Evolutionary conservation across 1,284 basidiomycete genomes (phyloP).

Genomic region (Mycosarcoma mackinlayi): DNA sequence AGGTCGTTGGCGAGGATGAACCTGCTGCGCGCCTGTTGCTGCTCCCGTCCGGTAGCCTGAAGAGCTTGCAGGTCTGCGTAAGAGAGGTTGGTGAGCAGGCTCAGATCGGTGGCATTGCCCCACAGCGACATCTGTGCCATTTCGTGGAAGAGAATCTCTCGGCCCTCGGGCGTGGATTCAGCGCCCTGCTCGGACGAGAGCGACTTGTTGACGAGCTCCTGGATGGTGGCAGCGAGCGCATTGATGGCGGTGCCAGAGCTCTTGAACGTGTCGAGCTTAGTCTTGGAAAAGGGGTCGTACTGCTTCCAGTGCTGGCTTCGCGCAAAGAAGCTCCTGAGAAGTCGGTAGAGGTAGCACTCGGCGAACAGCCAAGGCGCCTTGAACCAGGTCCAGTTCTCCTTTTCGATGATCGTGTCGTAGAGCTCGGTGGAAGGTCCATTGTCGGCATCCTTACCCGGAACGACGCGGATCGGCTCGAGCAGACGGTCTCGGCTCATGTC

Average conservation of each 20-base stretch:
- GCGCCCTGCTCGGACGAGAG: constrained; percentile 30
- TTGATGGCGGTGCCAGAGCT: constrained; percentile 82
- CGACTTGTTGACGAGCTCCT: constrained; percentile 54
- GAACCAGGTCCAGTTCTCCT: constrained; percentile 81
- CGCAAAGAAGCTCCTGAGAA: constrained; percentile 81
- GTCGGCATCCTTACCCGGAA: constrained; percentile 70
- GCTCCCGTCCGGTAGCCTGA: constrained; percentile 78
- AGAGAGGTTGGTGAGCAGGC: constrained; percentile 81
- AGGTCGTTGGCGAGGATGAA: constrained; percentile 89
- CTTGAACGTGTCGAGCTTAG: constrained; percentile 85
- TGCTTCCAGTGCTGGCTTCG: constrained; percentile 78
- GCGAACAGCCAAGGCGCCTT: constrained; percentile 88
- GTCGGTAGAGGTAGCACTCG: constrained; percentile 85
- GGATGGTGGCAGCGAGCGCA: constrained; percentile 68
- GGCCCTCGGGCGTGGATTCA: constrained; percentile 46
- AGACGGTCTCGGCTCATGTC: constrained; percentile 84
- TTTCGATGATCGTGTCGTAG: constrained; percentile 52
- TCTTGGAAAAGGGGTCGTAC: constrained; percentile 85
- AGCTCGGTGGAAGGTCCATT: constrained; percentile 73
- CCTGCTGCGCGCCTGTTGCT: constrained; percentile 68
- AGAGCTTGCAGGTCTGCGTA: constrained; percentile 82
- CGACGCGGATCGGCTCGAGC: constrained; percentile 72
- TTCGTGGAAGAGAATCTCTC: constrained; percentile 77
- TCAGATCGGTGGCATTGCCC: constrained; percentile 76
- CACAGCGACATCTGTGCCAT: constrained; percentile 87